Percentiles rank a stretch among this genome's conserved stretches.
Conservation (phyloP, 148 eudicot species). For the Simmondsia chinensis region DNA sequence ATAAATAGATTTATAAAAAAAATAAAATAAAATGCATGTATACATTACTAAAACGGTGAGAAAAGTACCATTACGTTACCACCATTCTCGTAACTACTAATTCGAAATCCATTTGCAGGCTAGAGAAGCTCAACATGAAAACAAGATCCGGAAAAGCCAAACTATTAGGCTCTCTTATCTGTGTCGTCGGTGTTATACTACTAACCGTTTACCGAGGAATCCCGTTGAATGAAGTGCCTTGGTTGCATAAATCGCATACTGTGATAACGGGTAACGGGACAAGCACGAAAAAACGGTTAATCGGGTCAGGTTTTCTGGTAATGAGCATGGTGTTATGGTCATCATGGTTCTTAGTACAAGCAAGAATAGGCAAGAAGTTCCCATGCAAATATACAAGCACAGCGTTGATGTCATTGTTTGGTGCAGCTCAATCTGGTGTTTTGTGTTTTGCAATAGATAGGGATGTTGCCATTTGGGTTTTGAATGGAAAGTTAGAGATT, state of each 20-base stretch:
- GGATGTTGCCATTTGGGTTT: constrained; percentile 38
- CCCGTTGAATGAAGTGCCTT: no score
- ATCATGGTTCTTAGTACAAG: constrained; percentile 71
- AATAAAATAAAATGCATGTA: no score
- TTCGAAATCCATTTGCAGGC: no score
- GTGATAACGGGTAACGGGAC: constrained; percentile 1
- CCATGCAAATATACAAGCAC: constrained; percentile 60
- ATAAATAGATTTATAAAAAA: no score
- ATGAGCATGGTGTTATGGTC: constrained; percentile 50
- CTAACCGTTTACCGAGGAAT: no score
- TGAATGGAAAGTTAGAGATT: constrained; percentile 49
- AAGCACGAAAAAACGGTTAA: constrained; percentile 15
- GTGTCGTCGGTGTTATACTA: no score
- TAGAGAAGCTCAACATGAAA: no score
- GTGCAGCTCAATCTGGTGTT: constrained; percentile 48
- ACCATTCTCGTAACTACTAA: no score
- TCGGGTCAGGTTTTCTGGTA: constrained; percentile 40
- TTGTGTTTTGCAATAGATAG: constrained; percentile 32
- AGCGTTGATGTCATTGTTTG: constrained; percentile 41
- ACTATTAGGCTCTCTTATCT: no score
- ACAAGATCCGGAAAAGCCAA: no score
- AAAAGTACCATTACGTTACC: no score
- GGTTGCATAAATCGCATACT: constrained; percentile 3
- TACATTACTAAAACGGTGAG: no score
- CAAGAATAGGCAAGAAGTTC: constrained; percentile 44